A percentile compares a stretch with the other conserved stretches of the same genome.
Conservation (phyloP, 2,329 filamentous ascomycete genomes). For the Cercospora berteroae region DNA sequence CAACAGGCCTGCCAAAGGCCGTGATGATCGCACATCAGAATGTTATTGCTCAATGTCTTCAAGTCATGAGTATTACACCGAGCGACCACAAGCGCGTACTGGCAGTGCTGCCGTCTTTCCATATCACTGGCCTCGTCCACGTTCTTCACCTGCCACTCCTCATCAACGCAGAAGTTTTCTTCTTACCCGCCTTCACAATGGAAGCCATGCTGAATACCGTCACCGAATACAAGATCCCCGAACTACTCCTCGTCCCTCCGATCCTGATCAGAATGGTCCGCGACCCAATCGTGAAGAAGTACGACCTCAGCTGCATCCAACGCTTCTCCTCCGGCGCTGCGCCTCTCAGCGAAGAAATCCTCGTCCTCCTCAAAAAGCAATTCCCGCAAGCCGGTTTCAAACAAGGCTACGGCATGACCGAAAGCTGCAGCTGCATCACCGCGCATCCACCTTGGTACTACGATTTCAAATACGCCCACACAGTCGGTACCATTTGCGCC, state of each 20-base stretch:
- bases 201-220: conserved; percentile 55
- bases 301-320: conserved; percentile 56
- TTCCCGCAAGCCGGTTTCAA: conserved; percentile 60
- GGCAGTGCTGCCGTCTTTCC: conserved; percentile 60
- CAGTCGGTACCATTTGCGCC: conserved; percentile 57
- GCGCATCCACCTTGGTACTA: conserved; percentile 58
- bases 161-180: conserved; percentile 64
- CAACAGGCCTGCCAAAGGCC: conserved; percentile 7
- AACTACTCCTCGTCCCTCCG: conserved; percentile 59
- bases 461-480: conserved; percentile 57
- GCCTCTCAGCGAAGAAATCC: conserved; percentile 57
- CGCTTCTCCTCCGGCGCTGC: conserved; percentile 62
- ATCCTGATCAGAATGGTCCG: conserved; percentile 61
- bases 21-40: conserved; percentile 57
- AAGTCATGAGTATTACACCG: conserved; percentile 55
- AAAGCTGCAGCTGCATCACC: conserved; percentile 63
- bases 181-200: conserved; percentile 65
- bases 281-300: conserved; percentile 54
- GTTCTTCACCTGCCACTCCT: conserved; percentile 62
- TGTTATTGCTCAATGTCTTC: conserved; percentile 61
- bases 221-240: conserved; percentile 52
- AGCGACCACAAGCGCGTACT: conserved; percentile 52
- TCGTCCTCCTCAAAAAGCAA: conserved; percentile 54
- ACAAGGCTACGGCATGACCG: conserved; percentile 67
- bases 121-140: conserved; percentile 64